These are phyloP conservation scores for Kwoniella bestiolae DNA, from an alignment of 768 basidiomycete genomes.

Conservation along the genomic window DNA sequence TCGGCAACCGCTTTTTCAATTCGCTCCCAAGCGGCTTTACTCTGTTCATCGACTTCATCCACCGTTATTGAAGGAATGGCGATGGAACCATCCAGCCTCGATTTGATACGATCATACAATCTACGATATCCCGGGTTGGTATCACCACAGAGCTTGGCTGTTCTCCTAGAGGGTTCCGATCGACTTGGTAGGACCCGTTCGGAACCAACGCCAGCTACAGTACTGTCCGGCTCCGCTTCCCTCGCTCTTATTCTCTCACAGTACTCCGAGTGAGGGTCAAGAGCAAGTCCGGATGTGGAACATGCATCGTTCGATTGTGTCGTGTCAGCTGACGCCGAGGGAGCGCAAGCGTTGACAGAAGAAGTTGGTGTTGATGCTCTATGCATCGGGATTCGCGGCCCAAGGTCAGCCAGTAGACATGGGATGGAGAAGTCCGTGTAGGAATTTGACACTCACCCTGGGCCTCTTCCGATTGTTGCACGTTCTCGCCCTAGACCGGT, in stretches of 20 bases:
- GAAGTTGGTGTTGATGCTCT: too few relatives aligned
- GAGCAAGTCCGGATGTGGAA: background rate
- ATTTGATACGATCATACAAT: background rate
- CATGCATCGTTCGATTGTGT: too few relatives aligned
- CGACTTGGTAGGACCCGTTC: background rate
- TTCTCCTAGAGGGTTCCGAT: background rate
- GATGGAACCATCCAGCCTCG: background rate
- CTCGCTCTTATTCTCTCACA: background rate
- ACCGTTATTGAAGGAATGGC: too few relatives aligned
- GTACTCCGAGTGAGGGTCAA: background rate
- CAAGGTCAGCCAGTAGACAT: background rate
- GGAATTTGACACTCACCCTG: background rate
- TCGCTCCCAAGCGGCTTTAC: too few relatives aligned
- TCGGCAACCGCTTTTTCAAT: too few relatives aligned
- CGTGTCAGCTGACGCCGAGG: too few relatives aligned
- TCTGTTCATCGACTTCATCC: too few relatives aligned
- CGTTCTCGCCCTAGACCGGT: background rate
- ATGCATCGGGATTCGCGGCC: background rate
- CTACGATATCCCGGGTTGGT: background rate
- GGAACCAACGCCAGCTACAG: background rate
- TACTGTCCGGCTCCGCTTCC: background rate
- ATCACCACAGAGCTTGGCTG: background rate
- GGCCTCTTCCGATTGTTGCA: background rate
- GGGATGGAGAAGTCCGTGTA: too few relatives aligned
- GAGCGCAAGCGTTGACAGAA: too few relatives aligned